Base-by-base conservation (phyloP, 169 alveolate species). In the Plasmodium inui region DNA sequence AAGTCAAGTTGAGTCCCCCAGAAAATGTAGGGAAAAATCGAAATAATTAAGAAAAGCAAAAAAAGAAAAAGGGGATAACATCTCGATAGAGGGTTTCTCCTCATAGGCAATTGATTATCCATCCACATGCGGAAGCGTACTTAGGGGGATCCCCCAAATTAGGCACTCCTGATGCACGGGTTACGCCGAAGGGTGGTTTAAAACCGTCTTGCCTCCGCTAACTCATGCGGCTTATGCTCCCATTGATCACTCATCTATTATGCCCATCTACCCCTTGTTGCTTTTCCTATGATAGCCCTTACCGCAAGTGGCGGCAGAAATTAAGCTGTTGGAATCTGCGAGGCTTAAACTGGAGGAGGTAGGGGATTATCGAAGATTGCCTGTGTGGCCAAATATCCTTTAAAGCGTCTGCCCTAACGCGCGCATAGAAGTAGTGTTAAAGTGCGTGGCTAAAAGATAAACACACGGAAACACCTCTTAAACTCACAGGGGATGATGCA, bases 1-100 rank as follows among this genome's bases (percentile, higher is more conserved):
- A 96, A 96, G 96, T 96, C 39, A 96, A 96, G 93, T 88, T 96
- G 32, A 86, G 96, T 57, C 97, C 97, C 12, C 97, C 97, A 28
- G 97, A 96, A 89, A 95, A 96, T 82, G 97, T 96, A 94, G 32
- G 70, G 28, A 86, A 86, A 53, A n/a, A 85, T 50, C 22, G 46
- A 41, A 57, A 82, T 30, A 30, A 3, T 30, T 30, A 55, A 26
- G 41, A 22, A 50, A 57, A 82, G 19, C 3, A 82, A 53, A 41
- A 79, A 17, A 39, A 19, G 19, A 22, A 19, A 14, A 79, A 39
- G 44, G 32, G 70, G 55, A 79, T 79, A 41, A 26, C 9, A 41
- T 14, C 22, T 50, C 39, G 17, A 79, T 37, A 9, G 14, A 73
- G 61, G 22, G 22, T 2, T 79, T 41, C 44, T 26, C 34, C 34